phyloP scores from a whole-genome alignment of 495 filamentous ascomycete genomes.

The Bryoglossum gracile region DNA sequence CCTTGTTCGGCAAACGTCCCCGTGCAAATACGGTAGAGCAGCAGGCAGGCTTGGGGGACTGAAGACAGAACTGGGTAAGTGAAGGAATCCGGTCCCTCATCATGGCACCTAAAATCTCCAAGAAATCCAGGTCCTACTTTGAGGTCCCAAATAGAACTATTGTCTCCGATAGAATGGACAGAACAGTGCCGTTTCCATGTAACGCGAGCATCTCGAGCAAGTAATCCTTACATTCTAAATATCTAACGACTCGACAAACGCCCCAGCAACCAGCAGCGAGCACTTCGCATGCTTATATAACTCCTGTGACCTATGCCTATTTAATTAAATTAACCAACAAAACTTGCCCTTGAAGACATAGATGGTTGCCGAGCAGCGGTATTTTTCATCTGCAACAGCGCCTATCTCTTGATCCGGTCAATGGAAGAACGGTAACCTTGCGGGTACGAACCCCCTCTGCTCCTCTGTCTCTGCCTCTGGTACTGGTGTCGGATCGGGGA shows the following conservation, averaged over 20 bases:
- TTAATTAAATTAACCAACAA: constrained; percentile 1
- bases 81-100: too few species aligned
- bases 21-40: too few species aligned
- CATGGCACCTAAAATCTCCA: too few species aligned
- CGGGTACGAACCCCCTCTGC: constrained; percentile 22
- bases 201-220: too few species aligned
- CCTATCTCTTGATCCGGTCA: not conserved
- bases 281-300: constrained; percentile 28
- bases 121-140: too few species aligned
- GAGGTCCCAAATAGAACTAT: too few species aligned
- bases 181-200: too few species aligned
- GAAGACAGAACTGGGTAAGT: too few species aligned
- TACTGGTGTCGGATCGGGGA: not conserved
- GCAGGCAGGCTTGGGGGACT: too few species aligned
- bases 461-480: not conserved
- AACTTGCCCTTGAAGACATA: not conserved
- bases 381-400: not conserved
- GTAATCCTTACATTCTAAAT: not conserved
- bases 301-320: constrained; percentile 13
- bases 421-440: constrained; percentile 23
- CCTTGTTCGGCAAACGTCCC: too few species aligned
- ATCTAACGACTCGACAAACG: not conserved
- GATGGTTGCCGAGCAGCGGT: not conserved
- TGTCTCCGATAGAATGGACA: too few species aligned
- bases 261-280: constrained; percentile 23